Base-by-base conservation (phyloP, 495 filamentous ascomycete species). In the Elaphomyces granulatus region DNA sequence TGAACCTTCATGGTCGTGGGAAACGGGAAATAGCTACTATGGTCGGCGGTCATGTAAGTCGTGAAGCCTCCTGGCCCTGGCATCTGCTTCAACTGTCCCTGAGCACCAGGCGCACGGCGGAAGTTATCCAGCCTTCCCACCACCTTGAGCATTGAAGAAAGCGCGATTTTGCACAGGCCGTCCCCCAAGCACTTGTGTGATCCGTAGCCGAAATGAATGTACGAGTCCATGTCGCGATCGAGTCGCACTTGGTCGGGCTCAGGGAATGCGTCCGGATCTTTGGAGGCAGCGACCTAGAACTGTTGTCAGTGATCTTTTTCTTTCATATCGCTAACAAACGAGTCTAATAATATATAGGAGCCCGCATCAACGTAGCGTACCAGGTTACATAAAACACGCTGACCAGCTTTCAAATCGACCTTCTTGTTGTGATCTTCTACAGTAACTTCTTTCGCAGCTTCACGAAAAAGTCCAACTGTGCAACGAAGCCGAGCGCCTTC, bases 71-170 rank as follows among this genome's bases (percentile, higher is more conserved):
- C 73, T 1, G 64, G 59, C 7, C 61, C 65, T 0, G 59, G 48
- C 3, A 85, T 57, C 52, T 67, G 77, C 62, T 85, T 87, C 41
- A 87, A 51, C 41, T 75, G 58, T 1, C 83, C 83, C 58, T 81
- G 74, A 3, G 65, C 56, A 0, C 82, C 82, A 0, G 72, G 64
- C 0, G 75, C 75, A 34, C 77, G 71, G 8, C 77, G 66, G 8
- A 87, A 50, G 9, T 70, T 69, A 37, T 72, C 60, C 41, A 75
- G 41, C 21, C 63, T 58, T 16, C 68, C 68, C 18, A 74, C 53
- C 4, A 67, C 60, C 45, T 68, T 67, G 36, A 74, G 49, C 74
- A 83, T 80, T 33, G 78, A 74, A 3, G 64, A 68, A 35, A 82
- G 58, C 15, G 75, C 77, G 2, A 71, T 50, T 36, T 75, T 68